These are phyloP conservation scores for Epithele typhae DNA, from an alignment of 768 basidiomycete genomes.

Conservation along the genomic window DNA sequence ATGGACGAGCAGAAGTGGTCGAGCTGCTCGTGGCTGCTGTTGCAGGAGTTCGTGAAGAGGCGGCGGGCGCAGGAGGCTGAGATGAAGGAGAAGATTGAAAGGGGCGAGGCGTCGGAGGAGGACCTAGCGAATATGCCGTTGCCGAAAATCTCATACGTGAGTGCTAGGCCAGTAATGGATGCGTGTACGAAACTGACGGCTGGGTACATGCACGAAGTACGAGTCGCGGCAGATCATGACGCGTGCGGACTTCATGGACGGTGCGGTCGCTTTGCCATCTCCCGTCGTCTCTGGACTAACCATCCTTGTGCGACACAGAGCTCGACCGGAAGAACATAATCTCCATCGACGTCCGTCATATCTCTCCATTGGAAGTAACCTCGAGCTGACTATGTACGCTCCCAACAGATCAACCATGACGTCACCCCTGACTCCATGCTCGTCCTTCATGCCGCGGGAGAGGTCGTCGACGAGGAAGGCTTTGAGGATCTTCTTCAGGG, in stretches of 20 bases:
- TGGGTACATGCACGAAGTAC: constrained; percentile 39
- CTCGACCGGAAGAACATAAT: constrained; percentile 71
- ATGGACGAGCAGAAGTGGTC: constrained; percentile 94
- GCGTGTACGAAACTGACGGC: background rate
- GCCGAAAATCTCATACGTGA: constrained; percentile 61
- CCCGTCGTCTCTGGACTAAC: background rate
- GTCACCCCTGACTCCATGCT: constrained; percentile 80
- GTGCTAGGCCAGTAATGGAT: background rate
- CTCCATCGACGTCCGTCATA: constrained; percentile 62
- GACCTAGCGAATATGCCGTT: constrained; percentile 44
- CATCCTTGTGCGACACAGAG: constrained; percentile 33
- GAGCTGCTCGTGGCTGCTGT: constrained; percentile 76
- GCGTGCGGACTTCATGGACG: constrained; percentile 75
- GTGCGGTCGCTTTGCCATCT: constrained; percentile 33
- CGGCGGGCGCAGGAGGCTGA: constrained; percentile 46
- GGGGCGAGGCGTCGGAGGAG: constrained; percentile 30
- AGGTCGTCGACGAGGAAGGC: constrained; percentile 67
- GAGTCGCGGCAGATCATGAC: constrained; percentile 81
- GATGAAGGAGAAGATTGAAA: constrained; percentile 35
- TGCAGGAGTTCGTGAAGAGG: constrained; percentile 67
- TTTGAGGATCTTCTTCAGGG: constrained; percentile 75
- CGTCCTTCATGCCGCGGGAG: constrained; percentile 65
- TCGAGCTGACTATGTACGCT: no score
- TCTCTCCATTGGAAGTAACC: background rate
- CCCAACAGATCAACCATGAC: constrained; percentile 57